phyloP scores from a whole-genome alignment of 306 rosid species.

The Sesbania bispinosa region DNA sequence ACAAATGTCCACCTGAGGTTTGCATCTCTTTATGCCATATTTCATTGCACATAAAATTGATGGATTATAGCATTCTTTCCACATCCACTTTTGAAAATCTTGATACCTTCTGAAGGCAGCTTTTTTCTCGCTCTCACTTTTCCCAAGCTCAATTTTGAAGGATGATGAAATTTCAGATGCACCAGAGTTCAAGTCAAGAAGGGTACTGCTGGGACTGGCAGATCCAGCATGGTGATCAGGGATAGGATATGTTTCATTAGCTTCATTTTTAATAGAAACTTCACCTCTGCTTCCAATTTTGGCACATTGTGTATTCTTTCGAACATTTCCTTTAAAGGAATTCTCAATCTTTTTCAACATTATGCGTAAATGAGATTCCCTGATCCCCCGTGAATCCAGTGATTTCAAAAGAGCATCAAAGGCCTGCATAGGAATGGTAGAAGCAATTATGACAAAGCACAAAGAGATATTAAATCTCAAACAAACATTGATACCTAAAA shows the following conservation, averaged over 20 bases:
- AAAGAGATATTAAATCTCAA: background rate
- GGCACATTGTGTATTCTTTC: slow-evolving; percentile 37
- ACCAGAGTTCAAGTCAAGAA: slow-evolving; percentile 59
- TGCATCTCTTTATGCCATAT: slow-evolving; percentile 70
- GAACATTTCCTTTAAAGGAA: slow-evolving; percentile 72
- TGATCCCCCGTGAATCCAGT: slow-evolving; percentile 83
- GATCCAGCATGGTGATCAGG: slow-evolving; percentile 41
- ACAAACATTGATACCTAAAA: background rate
- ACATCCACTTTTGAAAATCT: slow-evolving; percentile 90
- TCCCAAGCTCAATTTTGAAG: slow-evolving; percentile 76
- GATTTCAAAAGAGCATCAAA: slow-evolving; percentile 75
- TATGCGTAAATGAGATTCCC: slow-evolving; percentile 91
- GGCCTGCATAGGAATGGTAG: slow-evolving; percentile 51
- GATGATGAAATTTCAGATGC: slow-evolving; percentile 59
- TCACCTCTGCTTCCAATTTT: slow-evolving; percentile 30
- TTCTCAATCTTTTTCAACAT: slow-evolving; percentile 88
- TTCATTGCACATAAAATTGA: slow-evolving; percentile 63
- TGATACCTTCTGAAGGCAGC: slow-evolving; percentile 74
- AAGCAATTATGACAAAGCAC: background rate
- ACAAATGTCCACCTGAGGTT: slow-evolving; percentile 63
- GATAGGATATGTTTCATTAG: slow-evolving; percentile 38
- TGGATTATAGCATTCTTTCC: slow-evolving; percentile 75
- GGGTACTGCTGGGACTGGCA: slow-evolving; percentile 73
- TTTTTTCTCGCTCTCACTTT: slow-evolving; percentile 71
- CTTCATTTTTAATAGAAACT: slow-evolving; percentile 51